phyloP scores from a whole-genome alignment of 108 stramenopile species.

The Fragilaria radians region DNA sequence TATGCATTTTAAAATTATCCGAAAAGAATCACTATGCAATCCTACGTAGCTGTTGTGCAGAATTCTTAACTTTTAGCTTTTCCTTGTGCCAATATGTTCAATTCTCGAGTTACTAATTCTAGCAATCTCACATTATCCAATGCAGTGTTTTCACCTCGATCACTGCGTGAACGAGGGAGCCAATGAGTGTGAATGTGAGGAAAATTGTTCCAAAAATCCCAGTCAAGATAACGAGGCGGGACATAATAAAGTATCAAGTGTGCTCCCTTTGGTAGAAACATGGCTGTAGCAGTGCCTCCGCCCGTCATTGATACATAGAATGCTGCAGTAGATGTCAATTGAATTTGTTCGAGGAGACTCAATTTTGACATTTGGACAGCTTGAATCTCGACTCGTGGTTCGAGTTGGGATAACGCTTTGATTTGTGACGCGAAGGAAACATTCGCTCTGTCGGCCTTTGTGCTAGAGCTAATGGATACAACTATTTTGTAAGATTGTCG shows the following conservation, averaged over 20 bases:
- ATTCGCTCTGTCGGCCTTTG: not conserved
- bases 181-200: not conserved
- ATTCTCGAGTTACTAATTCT: too few species aligned
- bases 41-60: too few species aligned
- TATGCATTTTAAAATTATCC: too few species aligned
- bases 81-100: too few species aligned
- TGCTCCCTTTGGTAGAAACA: not conserved
- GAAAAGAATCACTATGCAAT: too few species aligned
- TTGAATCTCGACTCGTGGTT: not conserved
- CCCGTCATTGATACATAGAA: not conserved
- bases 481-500: not conserved
- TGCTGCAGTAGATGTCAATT: not conserved
- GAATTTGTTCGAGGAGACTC: not conserved
- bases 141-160: too few species aligned
- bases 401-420: not conserved
- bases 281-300: not conserved
- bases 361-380: not conserved
- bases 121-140: too few species aligned
- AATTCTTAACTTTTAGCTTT: too few species aligned
- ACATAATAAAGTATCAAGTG: not conserved
- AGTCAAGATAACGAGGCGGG: not conserved
- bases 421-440: not conserved
- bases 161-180: too few species aligned
- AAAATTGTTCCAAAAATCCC: conserved; percentile 1
- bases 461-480: not conserved